Evolutionary conservation across 2,329 filamentous ascomycete genomes (phyloP), one percentile per base, ranked within the genome.

Genomic region (Clarireedia paspali): DNA sequence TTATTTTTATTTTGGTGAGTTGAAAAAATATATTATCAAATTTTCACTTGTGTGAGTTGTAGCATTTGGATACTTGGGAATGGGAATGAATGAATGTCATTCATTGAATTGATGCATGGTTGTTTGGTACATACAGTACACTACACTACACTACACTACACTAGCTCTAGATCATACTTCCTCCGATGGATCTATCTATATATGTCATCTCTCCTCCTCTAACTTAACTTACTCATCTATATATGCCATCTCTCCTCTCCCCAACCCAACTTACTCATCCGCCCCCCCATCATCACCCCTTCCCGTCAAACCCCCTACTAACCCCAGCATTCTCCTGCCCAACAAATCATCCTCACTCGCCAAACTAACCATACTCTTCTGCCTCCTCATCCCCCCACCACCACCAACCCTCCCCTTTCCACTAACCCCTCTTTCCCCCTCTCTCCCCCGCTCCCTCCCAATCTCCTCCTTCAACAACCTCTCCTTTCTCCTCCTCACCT

Each of bases 291-390:
- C 53, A 45, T 63, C 63, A 17, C 62, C 63, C 36, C 44, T 63
- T 3, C 76, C 76, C 66, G 78, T 79, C 68, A 81, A 70, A 38
- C 75, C 74, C 10, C 77, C 75, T 17, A 76, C 75, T 55, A 81
- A 66, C 1, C 78, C 78, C 57, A 77, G 72, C 79, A 82, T 82
- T 38, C 78, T 71, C 39, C 79, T 69, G 38, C 76, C 76, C 23
- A 83, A 66, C 38, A 83, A 64, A 70, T 83, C 80, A 61, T 82
- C 79, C 59, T 79, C 75, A 58, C 78, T 82, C 4, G 75, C 77
- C 57, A 82, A 65, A 59, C 77, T 79, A 34, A 74, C 71, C 59
- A 79, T 70, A 63, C 78, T 81, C 53, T 74, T 72, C 34, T 73
- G 70, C 36, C 72, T 70, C 54, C 65, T 58, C 44, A 62, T 63